These are phyloP conservation scores for Rhizopus sp. DNA, from an alignment of 371 early-diverging fungal genomes.

Conservation along the genomic window DNA sequence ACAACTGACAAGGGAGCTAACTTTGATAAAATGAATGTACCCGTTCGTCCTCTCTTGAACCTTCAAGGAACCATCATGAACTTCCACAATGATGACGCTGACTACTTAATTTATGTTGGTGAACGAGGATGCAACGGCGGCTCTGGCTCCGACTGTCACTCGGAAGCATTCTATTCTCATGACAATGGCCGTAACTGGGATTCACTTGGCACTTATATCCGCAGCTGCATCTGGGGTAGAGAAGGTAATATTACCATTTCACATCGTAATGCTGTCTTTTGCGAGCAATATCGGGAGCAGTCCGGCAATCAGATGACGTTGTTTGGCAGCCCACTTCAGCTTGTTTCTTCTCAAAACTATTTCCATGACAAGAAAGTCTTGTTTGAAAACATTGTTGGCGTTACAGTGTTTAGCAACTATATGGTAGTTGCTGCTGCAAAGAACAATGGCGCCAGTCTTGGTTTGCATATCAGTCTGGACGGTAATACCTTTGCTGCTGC, in stretches of 20 bases:
- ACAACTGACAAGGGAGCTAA: conserved; percentile 75
- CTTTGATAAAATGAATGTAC: conserved; percentile 59
- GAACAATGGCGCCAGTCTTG: conserved; percentile 51
- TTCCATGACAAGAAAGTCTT: conserved; percentile 55
- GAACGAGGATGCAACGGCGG: conserved; percentile 53
- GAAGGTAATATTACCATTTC: conserved; percentile 58
- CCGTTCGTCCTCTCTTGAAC: conserved; percentile 50
- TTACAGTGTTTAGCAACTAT: conserved; percentile 78
- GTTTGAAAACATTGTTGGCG: conserved; percentile 71
- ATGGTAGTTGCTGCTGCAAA: conserved; percentile 78
- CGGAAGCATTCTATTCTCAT: conserved; percentile 71
- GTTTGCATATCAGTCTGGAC: conserved; percentile 73
- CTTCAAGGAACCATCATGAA: conserved; percentile 63
- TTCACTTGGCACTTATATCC: conserved; percentile 69
- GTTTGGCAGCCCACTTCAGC: conserved; percentile 45
- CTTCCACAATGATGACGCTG: conserved; percentile 80
- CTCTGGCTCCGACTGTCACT: conserved; percentile 55
- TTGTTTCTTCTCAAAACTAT: conserved; percentile 59
- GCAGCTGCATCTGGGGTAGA: conserved; percentile 77
- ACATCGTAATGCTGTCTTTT: conserved; percentile 62
- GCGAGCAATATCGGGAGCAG: conserved; percentile 65
- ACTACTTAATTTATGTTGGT: conserved; percentile 81
- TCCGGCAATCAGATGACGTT: conserved; percentile 60
- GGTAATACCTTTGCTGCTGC: conserved; percentile 73
- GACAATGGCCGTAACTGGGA: conserved; percentile 79